Percentiles rank a stretch among this genome's conserved stretches.
These are phyloP conservation scores for Puccinia hordei DNA, from an alignment of 1,284 basidiomycete genomes.

Conservation along the genomic window DNA sequence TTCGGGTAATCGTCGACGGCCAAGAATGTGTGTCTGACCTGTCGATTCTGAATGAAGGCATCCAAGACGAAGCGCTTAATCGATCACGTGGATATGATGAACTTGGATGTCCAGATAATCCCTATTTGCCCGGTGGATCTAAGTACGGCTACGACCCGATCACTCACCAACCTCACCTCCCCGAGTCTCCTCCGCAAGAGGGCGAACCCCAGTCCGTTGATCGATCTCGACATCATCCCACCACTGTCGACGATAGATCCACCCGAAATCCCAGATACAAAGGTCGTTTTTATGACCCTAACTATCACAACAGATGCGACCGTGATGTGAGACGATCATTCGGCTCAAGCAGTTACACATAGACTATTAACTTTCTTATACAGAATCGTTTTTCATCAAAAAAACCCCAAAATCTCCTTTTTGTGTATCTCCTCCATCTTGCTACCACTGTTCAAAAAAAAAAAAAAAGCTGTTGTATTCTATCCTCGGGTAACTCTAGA, in stretches of 20 bases:
- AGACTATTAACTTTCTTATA: too few relatives aligned
- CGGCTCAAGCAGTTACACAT: too few relatives aligned
- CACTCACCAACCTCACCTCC: not conserved
- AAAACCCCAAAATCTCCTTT: too few relatives aligned
- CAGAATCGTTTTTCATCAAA: too few relatives aligned
- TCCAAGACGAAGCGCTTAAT: not conserved
- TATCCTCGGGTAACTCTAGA: too few relatives aligned
- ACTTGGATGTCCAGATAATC: constrained; percentile 7
- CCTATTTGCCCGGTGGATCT: not conserved
- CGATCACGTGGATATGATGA: not conserved
- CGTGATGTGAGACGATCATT: too few relatives aligned
- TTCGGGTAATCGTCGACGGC: not conserved
- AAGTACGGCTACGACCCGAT: not conserved
- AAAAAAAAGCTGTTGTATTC: too few relatives aligned
- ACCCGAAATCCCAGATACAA: not conserved
- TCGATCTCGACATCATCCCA: not conserved
- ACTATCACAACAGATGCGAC: not conserved
- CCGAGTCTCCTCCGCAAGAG: not conserved
- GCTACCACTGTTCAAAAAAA: too few relatives aligned
- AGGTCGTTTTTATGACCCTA: not conserved
- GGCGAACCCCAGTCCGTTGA: not conserved
- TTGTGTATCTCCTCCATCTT: too few relatives aligned
- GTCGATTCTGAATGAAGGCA: not conserved
- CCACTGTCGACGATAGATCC: not conserved
- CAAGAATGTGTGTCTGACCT: not conserved